Percentiles rank a stretch among this genome's conserved stretches.
These are phyloP conservation scores for Sugiyamaella floridensis DNA, from an alignment of 805 yeast genomes.

Conservation along the genomic window DNA sequence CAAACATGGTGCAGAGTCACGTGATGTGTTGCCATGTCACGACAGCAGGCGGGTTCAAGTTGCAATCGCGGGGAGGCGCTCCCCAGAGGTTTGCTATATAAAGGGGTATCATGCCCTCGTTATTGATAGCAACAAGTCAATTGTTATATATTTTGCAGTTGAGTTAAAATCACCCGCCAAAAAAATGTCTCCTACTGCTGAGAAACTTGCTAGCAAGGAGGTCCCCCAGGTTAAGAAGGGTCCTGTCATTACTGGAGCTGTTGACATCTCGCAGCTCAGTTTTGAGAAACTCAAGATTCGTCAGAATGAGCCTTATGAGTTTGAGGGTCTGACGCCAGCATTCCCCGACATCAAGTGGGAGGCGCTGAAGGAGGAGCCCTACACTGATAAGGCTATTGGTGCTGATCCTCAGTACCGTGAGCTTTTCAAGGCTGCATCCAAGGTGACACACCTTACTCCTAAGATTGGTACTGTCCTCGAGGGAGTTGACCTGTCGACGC, in stretches of 20 bases:
- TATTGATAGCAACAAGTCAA: neutral
- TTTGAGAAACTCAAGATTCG: neutral
- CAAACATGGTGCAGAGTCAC: neutral
- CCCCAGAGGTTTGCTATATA: neutral
- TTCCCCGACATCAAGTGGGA: conserved; percentile 31
- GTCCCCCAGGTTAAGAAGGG: neutral
- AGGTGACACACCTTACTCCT: conserved; percentile 48
- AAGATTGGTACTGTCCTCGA: conserved; percentile 60
- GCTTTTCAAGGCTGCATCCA: conserved; percentile 24
- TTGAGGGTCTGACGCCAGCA: conserved; percentile 25
- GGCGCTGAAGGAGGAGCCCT: conserved; percentile 22
- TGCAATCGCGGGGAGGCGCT: neutral
- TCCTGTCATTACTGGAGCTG: neutral
- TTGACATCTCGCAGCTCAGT: conserved; percentile 2
- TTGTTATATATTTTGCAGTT: neutral
- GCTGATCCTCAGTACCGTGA: conserved; percentile 28
- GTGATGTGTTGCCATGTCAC: neutral
- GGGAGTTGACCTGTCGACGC: conserved; percentile 40
- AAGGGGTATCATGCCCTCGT: neutral
- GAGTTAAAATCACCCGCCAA: neutral
- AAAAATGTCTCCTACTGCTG: neutral
- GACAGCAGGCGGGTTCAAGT: neutral
- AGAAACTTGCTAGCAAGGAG: neutral
- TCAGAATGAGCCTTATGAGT: conserved; percentile 18
- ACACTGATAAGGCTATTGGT: conserved; percentile 22